Evolutionary conservation across 108 stramenopile species (phyloP), one percentile per base, ranked within the genome.

Genomic region (Stephanodiscus minutulus): DNA sequence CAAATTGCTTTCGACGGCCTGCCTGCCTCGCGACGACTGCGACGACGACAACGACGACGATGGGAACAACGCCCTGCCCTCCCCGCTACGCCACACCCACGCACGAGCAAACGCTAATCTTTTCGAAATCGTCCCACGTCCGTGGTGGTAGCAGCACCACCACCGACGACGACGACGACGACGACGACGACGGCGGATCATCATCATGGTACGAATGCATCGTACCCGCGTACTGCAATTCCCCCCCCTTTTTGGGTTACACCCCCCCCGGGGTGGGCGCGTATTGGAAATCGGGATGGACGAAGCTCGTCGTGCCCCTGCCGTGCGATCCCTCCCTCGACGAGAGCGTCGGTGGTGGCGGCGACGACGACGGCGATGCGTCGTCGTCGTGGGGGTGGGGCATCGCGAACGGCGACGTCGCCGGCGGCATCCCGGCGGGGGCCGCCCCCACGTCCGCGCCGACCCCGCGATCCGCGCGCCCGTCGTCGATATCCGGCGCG

Each of bases 141-240:
- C n/a, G n/a, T n/a, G n/a, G n/a, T n/a, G n/a, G n/a, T n/a, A n/a
- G n/a, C n/a, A n/a, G n/a, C n/a, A n/a, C n/a, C n/a, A n/a, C n/a
- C n/a, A n/a, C n/a, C n/a, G n/a, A n/a, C n/a, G n/a, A n/a, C n/a
- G n/a, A n/a, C n/a, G n/a, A n/a, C n/a, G n/a, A n/a, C n/a, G n/a
- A n/a, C n/a, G n/a, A n/a, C n/a, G n/a, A n/a, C n/a, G n/a, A n/a
- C n/a, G n/a, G n/a, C n/a, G n/a, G n/a, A n/a, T n/a, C n/a, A n/a
- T n/a, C n/a, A n/a, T n/a, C n/a, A n/a, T 76, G 75, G 75, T 76
- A 68, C 59, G 28, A 53, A 60, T 76, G 75, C 55, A 31, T 76
- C 67, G 22, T 27, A 22, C 25, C 47, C 13, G 37, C 75, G 5
- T 76, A 68, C 28, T 76, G 75, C 62, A 76, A 76, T 52, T 46